These are phyloP conservation scores for Calonectria pteridis DNA, from an alignment of 2,329 filamentous ascomycete genomes.

Conservation along the genomic window DNA sequence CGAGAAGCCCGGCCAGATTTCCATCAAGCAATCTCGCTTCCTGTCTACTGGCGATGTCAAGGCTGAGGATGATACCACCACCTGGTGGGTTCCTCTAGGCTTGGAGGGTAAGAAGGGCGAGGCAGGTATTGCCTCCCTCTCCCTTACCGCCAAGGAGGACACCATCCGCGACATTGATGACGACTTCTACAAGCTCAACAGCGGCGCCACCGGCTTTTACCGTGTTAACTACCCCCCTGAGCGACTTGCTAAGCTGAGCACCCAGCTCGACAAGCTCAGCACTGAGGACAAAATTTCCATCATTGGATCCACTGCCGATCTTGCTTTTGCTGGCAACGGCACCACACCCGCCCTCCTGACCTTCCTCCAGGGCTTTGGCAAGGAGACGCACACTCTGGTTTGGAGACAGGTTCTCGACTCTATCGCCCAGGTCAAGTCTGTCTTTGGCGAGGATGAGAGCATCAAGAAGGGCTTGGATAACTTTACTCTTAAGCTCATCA, in stretches of 20 bases:
- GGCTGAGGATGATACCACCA: constrained; percentile 89
- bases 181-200: constrained; percentile 94
- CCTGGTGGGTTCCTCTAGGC: constrained; percentile 95
- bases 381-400: constrained; percentile 87
- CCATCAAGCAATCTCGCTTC: constrained; percentile 88
- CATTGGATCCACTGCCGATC: constrained; percentile 88
- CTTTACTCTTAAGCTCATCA: constrained; percentile 83
- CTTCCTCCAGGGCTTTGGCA: constrained; percentile 85
- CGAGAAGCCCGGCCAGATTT: constrained; percentile 86
- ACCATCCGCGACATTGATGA: constrained; percentile 81
- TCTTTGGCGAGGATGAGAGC: constrained; percentile 82
- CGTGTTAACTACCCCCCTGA: constrained; percentile 92
- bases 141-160: constrained; percentile 81
- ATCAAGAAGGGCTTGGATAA: constrained; percentile 80
- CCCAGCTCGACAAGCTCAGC: constrained; percentile 80
- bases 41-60: constrained; percentile 92
- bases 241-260: constrained; percentile 83
- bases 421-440: constrained; percentile 81
- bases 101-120: constrained; percentile 81
- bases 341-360: constrained; percentile 85
- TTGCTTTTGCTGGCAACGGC: constrained; percentile 88
- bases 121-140: constrained; percentile 71
- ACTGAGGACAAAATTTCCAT: constrained; percentile 94
- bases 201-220: constrained; percentile 88
- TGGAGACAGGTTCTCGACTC: constrained; percentile 88